Percentiles rank a stretch among this genome's conserved stretches.
phyloP scores from a whole-genome alignment of 768 basidiomycete genomes.

The Porphyrellus cyaneotinctus region DNA sequence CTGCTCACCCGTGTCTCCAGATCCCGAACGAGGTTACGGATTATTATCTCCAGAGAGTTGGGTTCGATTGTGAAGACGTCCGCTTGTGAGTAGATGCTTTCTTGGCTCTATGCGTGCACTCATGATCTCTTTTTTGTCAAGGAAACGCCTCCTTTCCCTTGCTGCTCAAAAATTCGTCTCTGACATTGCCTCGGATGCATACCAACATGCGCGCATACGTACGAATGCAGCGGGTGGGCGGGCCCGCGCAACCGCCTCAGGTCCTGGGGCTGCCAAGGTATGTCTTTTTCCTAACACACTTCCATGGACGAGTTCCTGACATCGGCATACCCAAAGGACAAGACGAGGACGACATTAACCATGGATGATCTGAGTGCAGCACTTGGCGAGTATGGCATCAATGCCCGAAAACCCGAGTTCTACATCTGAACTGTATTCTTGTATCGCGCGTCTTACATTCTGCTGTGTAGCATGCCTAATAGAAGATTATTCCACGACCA shows the following conservation, averaged over 20 bases:
- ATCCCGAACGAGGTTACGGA: slow-evolving; percentile 98
- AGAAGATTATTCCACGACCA: neutral
- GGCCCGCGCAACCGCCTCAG: slow-evolving; percentile 50
- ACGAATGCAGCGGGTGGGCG: slow-evolving; percentile 80
- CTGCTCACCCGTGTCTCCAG: slow-evolving; percentile 38
- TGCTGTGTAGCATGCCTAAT: slow-evolving; percentile 2
- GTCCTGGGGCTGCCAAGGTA: slow-evolving; percentile 64
- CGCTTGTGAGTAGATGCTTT: slow-evolving; percentile 59
- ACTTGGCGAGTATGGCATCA: slow-evolving; percentile 93
- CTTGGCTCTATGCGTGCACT: slow-evolving; percentile 1
- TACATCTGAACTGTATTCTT: slow-evolving; percentile 51
- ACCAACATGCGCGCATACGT: slow-evolving; percentile 94
- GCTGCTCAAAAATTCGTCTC: slow-evolving; percentile 98
- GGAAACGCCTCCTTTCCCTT: slow-evolving; percentile 90
- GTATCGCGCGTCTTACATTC: neutral
- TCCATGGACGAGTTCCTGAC: slow-evolving; percentile 6
- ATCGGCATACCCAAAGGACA: slow-evolving; percentile 50
- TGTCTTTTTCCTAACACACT: slow-evolving; percentile 16
- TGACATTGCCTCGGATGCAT: slow-evolving; percentile 94
- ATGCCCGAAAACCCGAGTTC: slow-evolving; percentile 90
- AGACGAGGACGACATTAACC: slow-evolving; percentile 88
- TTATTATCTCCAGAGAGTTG: slow-evolving; percentile 93
- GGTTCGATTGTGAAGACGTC: slow-evolving; percentile 93
- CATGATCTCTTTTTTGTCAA: slow-evolving; percentile 29
- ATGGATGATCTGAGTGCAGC: slow-evolving; percentile 97